Evolutionary conservation across 2,329 filamentous ascomycete species (phyloP), one percentile per base, ranked within the genome.

Genomic region (Gyromitra esculenta): DNA sequence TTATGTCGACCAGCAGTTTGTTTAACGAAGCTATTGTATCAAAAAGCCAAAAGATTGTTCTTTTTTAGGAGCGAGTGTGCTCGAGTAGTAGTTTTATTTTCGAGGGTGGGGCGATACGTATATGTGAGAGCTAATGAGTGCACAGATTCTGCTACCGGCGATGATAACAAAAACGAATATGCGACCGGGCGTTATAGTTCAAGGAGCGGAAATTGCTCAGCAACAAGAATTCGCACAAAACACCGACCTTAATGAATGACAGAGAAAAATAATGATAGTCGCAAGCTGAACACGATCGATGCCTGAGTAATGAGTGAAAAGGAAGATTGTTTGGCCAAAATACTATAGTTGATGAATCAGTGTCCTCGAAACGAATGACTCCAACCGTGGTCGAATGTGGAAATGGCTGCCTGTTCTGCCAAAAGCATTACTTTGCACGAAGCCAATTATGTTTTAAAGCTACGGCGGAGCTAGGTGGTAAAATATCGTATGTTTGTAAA

Each of bases 391-490:
- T 62, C 59, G 50, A 69, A 66, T 65, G 70, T 73, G 52, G 59
- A 69, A 65, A 74, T 74, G 35, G 70, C 63, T 39, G 64, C 66
- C 50, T 70, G 59, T 70, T 69, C 71, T 59, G 57, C 37, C 71
- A 77, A 77, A 77, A 75, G 75, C 71, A 77, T 77, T 43, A 75
- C 70, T 74, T 63, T 52, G 56, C 50, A 37, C 59, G 39, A 37
- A 59, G n/a, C 56, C 18, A 39, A 45, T 59, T 21, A 48, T 54
- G 45, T 60, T 52, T 50, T 63, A 45, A 50, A 68, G 21, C 15
- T 63, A 35, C 15, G 31, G 5, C 39, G 56, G 56, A 57, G 18
- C 25, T 63, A 37, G 21, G 43, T 39, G 48, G 65, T 43, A 59
- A 48, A 48, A 8, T 63, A 13, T 69, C 56, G 43, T 73, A 64